A percentile compares a stretch with the other conserved stretches of the same genome.
phyloP scores from a whole-genome alignment of 2,329 filamentous ascomycete species.

The Epichloe gansuensis region DNA sequence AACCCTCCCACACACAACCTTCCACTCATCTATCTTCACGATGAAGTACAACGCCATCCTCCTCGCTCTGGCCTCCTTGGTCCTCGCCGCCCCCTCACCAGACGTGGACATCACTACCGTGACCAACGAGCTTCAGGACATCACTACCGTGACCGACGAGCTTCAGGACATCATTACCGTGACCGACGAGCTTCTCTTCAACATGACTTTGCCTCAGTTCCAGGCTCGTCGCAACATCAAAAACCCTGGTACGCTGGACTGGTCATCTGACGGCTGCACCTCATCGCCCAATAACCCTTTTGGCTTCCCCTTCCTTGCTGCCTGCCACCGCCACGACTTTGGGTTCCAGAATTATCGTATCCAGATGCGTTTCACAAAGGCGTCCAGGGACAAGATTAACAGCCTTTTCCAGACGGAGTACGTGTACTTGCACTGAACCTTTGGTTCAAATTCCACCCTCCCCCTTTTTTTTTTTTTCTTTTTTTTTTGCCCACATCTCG shows the following conservation, averaged over 20 bases:
- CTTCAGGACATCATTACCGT: slow-evolving; percentile 16
- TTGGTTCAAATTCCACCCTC: too few species aligned
- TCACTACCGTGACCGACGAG: slow-evolving; percentile 26
- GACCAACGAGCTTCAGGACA: slow-evolving; percentile 11
- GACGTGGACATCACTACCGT: background rate
- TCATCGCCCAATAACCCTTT: slow-evolving; percentile 31
- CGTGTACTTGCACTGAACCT: slow-evolving; percentile 6
- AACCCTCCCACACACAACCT: background rate
- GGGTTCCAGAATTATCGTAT: slow-evolving; percentile 41
- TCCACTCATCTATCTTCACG: background rate
- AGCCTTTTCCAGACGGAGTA: slow-evolving; percentile 35
- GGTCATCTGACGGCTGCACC: slow-evolving; percentile 31
- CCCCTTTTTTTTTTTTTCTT: background rate
- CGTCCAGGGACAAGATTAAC: slow-evolving; percentile 32
- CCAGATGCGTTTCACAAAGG: slow-evolving; percentile 33
- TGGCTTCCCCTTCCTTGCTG: slow-evolving; percentile 29
- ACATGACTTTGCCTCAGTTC: slow-evolving; percentile 29
- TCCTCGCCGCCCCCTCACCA: slow-evolving; percentile 12
- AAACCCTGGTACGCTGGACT: slow-evolving; percentile 27
- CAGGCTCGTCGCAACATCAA: slow-evolving; percentile 24
- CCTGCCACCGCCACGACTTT: slow-evolving; percentile 45
- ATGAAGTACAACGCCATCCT: slow-evolving; percentile 22
- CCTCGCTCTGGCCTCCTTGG: slow-evolving; percentile 13
- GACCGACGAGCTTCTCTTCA: slow-evolving; percentile 37
- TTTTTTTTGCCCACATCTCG: too few species aligned